Evolutionary conservation across 2,329 filamentous ascomycete species (phyloP).

Genomic region (Sclerotinia minor): DNA sequence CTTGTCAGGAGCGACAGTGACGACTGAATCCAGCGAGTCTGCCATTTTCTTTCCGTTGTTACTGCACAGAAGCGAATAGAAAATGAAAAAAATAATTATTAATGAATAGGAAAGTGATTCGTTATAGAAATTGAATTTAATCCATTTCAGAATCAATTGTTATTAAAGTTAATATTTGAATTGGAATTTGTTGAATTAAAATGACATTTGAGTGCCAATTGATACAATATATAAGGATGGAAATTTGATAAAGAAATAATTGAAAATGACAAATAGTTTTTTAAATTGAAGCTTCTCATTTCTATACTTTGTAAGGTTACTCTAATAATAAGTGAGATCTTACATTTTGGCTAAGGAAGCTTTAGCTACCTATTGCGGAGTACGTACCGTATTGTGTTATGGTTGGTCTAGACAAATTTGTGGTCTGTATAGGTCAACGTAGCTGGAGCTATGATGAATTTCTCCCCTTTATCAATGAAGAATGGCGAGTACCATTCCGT

Average conservation of each 20-base stretch:
- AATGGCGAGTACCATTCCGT: too few species aligned
- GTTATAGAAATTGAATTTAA: neutral
- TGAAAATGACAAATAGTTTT: neutral
- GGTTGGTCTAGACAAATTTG: too few species aligned
- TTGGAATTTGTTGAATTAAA: neutral
- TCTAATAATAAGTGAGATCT: neutral
- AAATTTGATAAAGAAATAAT: neutral
- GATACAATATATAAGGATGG: neutral
- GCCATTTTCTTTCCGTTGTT: conserved; percentile 18
- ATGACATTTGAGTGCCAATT: neutral
- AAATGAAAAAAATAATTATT: too few species aligned
- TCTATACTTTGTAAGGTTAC: neutral
- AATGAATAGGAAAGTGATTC: neutral
- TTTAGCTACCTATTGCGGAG: neutral
- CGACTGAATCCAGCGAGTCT: conserved; percentile 18
- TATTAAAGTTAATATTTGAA: neutral
- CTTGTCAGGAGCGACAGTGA: conserved; percentile 35
- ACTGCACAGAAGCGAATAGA: neutral
- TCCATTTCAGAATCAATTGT: neutral
- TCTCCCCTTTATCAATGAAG: too few species aligned
- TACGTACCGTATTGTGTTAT: too few species aligned
- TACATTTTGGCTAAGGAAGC: conserved; percentile 5
- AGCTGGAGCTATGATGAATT: too few species aligned
- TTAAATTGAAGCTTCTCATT: conserved; percentile 15
- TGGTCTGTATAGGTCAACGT: too few species aligned